phyloP scores from a whole-genome alignment of 129 eudicot species.

The Tagetes erecta region DNA sequence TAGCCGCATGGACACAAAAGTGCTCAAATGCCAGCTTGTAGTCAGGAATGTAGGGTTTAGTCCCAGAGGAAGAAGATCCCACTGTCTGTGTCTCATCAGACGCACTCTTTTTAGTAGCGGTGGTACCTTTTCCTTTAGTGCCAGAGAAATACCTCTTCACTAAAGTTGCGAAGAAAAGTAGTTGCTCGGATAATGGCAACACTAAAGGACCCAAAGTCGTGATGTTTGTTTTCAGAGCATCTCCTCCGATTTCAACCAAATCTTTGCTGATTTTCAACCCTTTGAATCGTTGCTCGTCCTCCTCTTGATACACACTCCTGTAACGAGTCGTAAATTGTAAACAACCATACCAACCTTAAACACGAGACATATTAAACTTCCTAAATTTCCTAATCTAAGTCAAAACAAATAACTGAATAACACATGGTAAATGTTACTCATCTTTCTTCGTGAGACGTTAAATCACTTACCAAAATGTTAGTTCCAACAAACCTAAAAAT shows the following conservation, averaged over 20 bases:
- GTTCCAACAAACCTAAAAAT: no score
- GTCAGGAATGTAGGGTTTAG: slow-evolving; percentile 91
- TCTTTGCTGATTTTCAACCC: slow-evolving; percentile 80
- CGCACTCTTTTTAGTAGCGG: not conserved
- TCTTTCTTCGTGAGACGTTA: not conserved
- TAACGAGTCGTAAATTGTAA: not conserved
- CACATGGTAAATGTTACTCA: not conserved
- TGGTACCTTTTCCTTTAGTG: slow-evolving; percentile 22
- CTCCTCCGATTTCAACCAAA: slow-evolving; percentile 78
- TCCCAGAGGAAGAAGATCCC: slow-evolving; percentile 29
- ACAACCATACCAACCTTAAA: not conserved
- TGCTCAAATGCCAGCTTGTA: slow-evolving; percentile 97
- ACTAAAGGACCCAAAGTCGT: slow-evolving; percentile 92
- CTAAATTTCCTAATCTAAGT: not conserved
- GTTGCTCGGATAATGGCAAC: slow-evolving; percentile 88
- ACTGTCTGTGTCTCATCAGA: not conserved
- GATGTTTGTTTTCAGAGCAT: slow-evolving; percentile 92
- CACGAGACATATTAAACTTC: not conserved
- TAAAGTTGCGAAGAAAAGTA: slow-evolving; percentile 69
- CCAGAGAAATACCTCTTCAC: slow-evolving; percentile 53
- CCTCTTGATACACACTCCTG: slow-evolving; percentile 94
- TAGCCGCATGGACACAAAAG: slow-evolving; percentile 93
- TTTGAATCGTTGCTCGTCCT: slow-evolving; percentile 65
- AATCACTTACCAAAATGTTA: not conserved
- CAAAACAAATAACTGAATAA: not conserved